Percentiles rank a stretch among this genome's conserved stretches.
Conservation (phyloP, 192 early-diverging fungal species). For the Podila minutissima region DNA sequence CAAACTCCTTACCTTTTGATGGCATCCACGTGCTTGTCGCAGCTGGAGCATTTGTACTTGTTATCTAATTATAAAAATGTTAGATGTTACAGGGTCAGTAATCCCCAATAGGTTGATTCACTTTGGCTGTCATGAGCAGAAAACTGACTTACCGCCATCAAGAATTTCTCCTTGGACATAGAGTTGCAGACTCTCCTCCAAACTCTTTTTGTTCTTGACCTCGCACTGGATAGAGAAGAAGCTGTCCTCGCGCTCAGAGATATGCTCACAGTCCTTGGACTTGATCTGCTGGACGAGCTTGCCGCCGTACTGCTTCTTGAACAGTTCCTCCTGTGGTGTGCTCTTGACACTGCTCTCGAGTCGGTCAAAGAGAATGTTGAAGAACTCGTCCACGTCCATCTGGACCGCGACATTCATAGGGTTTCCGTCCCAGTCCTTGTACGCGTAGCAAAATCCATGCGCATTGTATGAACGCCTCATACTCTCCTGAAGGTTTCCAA, state of each 20-base stretch:
- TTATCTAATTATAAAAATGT: constrained; percentile 36
- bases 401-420: constrained; percentile 64
- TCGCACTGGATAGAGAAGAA: constrained; percentile 66
- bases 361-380: constrained; percentile 67
- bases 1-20: constrained; percentile 55
- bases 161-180: constrained; percentile 66
- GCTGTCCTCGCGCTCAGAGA: constrained; percentile 61
- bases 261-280: constrained; percentile 63
- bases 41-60: constrained; percentile 62
- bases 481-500: constrained; percentile 60
- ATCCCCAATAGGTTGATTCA: background rate
- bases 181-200: constrained; percentile 65
- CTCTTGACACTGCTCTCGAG: constrained; percentile 59
- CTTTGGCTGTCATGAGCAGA: background rate
- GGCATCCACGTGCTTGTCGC: constrained; percentile 65
- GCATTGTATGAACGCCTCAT: constrained; percentile 60
- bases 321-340: constrained; percentile 55
- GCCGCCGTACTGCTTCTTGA: constrained; percentile 66
- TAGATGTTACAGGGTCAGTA: background rate
- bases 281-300: constrained; percentile 67
- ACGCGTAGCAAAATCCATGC: constrained; percentile 55
- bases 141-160: constrained; percentile 56
- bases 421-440: constrained; percentile 64
- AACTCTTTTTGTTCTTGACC: constrained; percentile 63
- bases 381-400: constrained; percentile 72